Percentiles rank a stretch among this genome's conserved stretches.
phyloP scores from a whole-genome alignment of 2,329 filamentous ascomycete species.

The Rasamsonia emersonii region DNA sequence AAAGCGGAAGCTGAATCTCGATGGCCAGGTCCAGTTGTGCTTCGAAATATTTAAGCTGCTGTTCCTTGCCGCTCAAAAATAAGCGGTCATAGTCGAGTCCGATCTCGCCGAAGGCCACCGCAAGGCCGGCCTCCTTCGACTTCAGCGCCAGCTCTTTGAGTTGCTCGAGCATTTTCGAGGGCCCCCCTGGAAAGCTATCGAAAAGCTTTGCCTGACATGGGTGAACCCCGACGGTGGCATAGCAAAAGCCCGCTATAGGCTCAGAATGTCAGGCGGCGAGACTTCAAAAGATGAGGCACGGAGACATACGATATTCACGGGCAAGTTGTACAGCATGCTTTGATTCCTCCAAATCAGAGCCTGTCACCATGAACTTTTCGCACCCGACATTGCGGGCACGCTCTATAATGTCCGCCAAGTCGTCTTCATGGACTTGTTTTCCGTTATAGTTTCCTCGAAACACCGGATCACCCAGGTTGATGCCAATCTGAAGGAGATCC shows the following conservation, averaged over 20 bases:
- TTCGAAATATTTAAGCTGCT: constrained; percentile 78
- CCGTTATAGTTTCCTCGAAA: constrained; percentile 80
- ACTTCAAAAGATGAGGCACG: constrained; percentile 1
- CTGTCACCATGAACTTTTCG: constrained; percentile 84
- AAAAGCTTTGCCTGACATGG: constrained; percentile 81
- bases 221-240: constrained; percentile 86
- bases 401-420: constrained; percentile 58
- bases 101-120: constrained; percentile 84
- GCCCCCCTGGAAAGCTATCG: constrained; percentile 45
- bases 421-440: constrained; percentile 49
- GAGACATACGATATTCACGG: constrained; percentile 58
- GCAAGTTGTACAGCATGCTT: constrained; percentile 66
- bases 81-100: constrained; percentile 94
- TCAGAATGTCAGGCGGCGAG: constrained; percentile 6
- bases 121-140: constrained; percentile 50
- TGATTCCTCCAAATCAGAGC: constrained; percentile 75
- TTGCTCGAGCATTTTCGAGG: constrained; percentile 40
- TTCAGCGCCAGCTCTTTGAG: constrained; percentile 58
- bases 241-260: constrained; percentile 63
- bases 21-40: constrained; percentile 72
- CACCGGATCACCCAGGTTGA: constrained; percentile 90
- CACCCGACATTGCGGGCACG: constrained; percentile 73
- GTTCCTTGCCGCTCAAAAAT: constrained; percentile 67
- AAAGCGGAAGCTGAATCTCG: constrained; percentile 71
- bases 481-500: constrained; percentile 59